Base-by-base conservation (phyloP, 257 asterid genomes). In the Solanum bulbocastanum region DNA sequence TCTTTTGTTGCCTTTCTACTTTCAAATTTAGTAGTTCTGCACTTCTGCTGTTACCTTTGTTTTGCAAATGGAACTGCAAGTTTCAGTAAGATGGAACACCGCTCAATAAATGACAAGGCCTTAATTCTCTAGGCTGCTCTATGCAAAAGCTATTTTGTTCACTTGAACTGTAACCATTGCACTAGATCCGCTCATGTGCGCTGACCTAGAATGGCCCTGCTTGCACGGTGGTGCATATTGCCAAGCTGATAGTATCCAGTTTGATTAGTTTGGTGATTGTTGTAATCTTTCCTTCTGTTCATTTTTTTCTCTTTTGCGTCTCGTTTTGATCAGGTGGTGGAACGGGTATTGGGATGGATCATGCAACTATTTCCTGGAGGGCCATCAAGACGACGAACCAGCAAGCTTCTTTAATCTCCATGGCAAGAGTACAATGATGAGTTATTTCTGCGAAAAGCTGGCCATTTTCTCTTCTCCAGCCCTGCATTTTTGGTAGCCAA, bases 281-380 rank as follows among this genome's bases (percentile, higher is more conserved):
- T 40, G 49, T 72, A 8, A 72, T 37, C 35, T 73, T 30, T 35
- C 25, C 39, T 44, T 44, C 65, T 14, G 15, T 69, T 68, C 85
- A 56, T 76, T 81, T 6, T 36, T 46, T 49, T 68, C 20, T 36
- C 27, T 49, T 85, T 25, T 10, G 69, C 5, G 27, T 87, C 33
- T 76, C 52, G 35, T 52, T 23, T 68, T 56, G 92, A 66, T 44
- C 90, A 97, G 99, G 98, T 97, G 92, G 99, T 97, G 35, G 98
- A 97, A 78, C 95, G 98, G 90, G 98, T 97, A 52, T 92, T 97
- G 88, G 98, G 98, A 78, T 97, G 99, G 99, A 97, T 97, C 89
- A 94, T 97, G 98, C 94, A 94, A 91, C 98, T 97, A 44, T 97
- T 97, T 88, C 99, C 98, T 32, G 98, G 99, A 86, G 98, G 98